A percentile compares a stretch with the other conserved stretches of the same genome.
Conservation (phyloP, 78 protist genomes). For the Dictyostelium firmibasis region DNA sequence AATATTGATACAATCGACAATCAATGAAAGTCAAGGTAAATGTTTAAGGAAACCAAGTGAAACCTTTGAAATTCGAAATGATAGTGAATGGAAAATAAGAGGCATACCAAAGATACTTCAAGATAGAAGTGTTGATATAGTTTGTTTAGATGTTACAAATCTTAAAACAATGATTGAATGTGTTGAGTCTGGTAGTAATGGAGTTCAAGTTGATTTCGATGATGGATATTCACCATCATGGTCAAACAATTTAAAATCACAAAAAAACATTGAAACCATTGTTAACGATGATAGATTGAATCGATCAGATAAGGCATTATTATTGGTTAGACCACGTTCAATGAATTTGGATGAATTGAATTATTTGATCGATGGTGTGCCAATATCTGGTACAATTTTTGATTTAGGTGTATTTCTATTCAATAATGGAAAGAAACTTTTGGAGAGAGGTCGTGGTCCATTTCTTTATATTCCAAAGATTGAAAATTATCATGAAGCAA, state of each 20-base stretch:
- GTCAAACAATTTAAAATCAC: conserved; percentile 54
- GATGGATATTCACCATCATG: conserved; percentile 78
- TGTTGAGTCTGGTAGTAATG: conserved; percentile 43
- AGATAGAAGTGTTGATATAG: conserved; percentile 61
- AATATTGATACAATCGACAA: neutral
- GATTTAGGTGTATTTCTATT: conserved; percentile 83
- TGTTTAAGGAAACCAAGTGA: neutral
- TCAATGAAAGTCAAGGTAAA: neutral
- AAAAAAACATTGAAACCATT: conserved; percentile 35
- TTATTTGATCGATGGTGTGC: conserved; percentile 70
- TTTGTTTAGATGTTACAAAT: conserved; percentile 47
- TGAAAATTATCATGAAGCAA: conserved; percentile 80
- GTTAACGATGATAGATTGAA: neutral
- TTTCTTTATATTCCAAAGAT: conserved; percentile 86
- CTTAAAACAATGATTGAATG: neutral
- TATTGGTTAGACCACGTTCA: conserved; percentile 83
- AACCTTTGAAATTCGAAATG: neutral
- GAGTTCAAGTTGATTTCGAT: conserved; percentile 70
- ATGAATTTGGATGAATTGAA: conserved; percentile 78
- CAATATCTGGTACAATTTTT: conserved; percentile 71
- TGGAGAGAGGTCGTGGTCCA: conserved; percentile 51
- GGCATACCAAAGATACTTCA: conserved; percentile 2
- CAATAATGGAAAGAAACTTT: conserved; percentile 42
- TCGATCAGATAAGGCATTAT: conserved; percentile 26
- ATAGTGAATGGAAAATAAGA: conserved; percentile 5